Evolutionary conservation across 371 early-diverging fungal species (phyloP), one percentile per base, ranked within the genome.

Genomic region (Paramicrosporidium saccamoebae): DNA sequence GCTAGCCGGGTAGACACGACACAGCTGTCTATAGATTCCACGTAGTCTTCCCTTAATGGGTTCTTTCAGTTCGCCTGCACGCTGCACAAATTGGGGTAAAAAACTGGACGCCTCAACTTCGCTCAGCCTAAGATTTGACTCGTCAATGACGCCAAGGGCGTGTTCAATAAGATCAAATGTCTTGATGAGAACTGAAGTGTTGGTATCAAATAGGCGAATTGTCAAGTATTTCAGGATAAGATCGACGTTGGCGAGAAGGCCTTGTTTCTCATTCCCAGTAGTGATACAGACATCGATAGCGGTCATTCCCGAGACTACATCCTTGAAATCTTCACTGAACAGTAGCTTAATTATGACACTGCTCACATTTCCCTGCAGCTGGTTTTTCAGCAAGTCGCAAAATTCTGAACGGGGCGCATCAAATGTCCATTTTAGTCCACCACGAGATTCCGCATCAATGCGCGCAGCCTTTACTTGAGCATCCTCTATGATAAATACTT

Each of bases 191-290:
- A 72, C 64, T 23, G 57, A 63, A 1, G 81, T 74, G 28, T 60
- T 66, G n/a, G 73, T 69, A 28, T 79, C 81, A 36, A 57, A 64
- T 46, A 78, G 62, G 7, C 81, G 59, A 11, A 79, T 38, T 7
- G 74, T 67, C 21, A 71, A 20, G 30, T 77, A 78, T 30, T 74
- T 75, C 17, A 79, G 41, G 15, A 78, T 36, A 7, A 78, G 28
- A 30, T 79, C 81, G 1, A 57, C 38, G 38, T 58, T 57, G 14
- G 55, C 57, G 7, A 68, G 31, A 25, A 42, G 55, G 7, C 66
- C 51, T 11, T 31, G 25, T 19, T 36, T 47, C 25, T 54, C 31
- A 7, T 63, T 58, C 0, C 37, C 27, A 20, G 26, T 41, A 3
- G 48, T 48, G 4, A 67, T 17, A 15, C 51, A 55, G 13, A 64